Conservation (phyloP, 2,329 filamentous ascomycete species). For the Akanthomyces uredinophilus region DNA sequence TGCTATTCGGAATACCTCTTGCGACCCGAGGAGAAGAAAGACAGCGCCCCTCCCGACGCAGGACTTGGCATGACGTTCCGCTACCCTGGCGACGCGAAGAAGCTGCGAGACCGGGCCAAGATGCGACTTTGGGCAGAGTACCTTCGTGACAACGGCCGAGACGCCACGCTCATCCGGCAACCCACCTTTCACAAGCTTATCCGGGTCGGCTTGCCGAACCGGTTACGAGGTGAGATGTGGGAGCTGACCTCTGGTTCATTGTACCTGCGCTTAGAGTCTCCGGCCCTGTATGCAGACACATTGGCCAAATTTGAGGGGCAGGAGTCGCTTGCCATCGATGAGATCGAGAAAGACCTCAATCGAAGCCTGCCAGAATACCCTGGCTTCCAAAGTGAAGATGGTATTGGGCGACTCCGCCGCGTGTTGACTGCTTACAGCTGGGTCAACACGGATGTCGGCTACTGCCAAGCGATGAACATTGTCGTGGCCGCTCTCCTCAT, state of each 20-base stretch:
- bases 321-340: slow-evolving; percentile 92
- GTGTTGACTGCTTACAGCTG: slow-evolving; percentile 97
- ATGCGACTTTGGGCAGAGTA: slow-evolving; percentile 98
- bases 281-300: slow-evolving; percentile 78
- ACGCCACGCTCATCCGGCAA: slow-evolving; percentile 85
- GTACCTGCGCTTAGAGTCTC: slow-evolving; percentile 80
- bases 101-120: slow-evolving; percentile 90
- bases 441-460: slow-evolving; percentile 92
- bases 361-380: slow-evolving; percentile 95
- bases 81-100: slow-evolving; percentile 92
- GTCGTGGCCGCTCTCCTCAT: slow-evolving; percentile 96
- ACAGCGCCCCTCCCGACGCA: slow-evolving; percentile 66
- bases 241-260: slow-evolving; percentile 89
- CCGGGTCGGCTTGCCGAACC: slow-evolving; percentile 87
- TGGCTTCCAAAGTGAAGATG: slow-evolving; percentile 93
- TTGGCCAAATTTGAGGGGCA: slow-evolving; percentile 76
- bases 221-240: slow-evolving; percentile 91
- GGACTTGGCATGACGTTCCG: slow-evolving; percentile 87
- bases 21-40: slow-evolving; percentile 57
- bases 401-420: slow-evolving; percentile 80
- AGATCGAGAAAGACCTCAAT: slow-evolving; percentile 98
- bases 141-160: slow-evolving; percentile 88
- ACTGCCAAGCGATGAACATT: slow-evolving; percentile 99
- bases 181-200: slow-evolving; percentile 98
- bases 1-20: slow-evolving; percentile 89